These are phyloP conservation scores for Penicillium psychrosexuale DNA, from an alignment of 2,329 filamentous ascomycete genomes.

Conservation along the genomic window DNA sequence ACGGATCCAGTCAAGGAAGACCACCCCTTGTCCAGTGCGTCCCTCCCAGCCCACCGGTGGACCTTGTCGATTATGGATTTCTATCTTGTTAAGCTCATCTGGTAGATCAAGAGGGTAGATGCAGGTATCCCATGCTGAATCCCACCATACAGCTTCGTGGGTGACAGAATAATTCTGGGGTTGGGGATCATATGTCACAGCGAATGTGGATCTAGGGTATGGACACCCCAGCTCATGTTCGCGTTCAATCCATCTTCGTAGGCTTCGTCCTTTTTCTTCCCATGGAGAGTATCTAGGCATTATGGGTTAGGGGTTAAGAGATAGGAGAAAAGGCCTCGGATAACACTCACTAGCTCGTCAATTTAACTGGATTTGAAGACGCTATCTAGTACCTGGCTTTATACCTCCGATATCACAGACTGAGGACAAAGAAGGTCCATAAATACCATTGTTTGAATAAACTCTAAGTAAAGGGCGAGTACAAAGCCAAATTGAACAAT, in stretches of 20 bases:
- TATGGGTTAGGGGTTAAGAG: too few relatives aligned
- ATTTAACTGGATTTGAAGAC: too few relatives aligned
- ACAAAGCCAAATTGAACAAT: too few relatives aligned
- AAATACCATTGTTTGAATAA: background rate
- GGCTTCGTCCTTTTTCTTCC: background rate
- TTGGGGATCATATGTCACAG: background rate
- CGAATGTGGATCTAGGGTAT: background rate
- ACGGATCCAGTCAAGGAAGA: constrained; percentile 5
- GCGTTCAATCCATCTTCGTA: background rate
- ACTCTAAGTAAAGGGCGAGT: background rate
- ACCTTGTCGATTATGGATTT: background rate
- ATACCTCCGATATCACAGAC: background rate
- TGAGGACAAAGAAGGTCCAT: too few relatives aligned
- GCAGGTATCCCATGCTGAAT: background rate
- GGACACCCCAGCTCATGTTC: background rate
- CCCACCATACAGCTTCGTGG: background rate
- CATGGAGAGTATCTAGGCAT: background rate
- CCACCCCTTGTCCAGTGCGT: background rate
- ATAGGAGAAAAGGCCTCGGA: background rate
- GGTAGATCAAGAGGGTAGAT: background rate
- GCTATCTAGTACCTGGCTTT: background rate
- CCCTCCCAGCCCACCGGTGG: background rate
- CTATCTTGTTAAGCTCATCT: background rate
- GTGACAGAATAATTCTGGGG: background rate
- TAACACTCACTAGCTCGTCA: background rate